Evolutionary conservation across 768 basidiomycete genomes (phyloP), one percentile per base, ranked within the genome.

Genomic region (Hirschioporus abietinus): DNA sequence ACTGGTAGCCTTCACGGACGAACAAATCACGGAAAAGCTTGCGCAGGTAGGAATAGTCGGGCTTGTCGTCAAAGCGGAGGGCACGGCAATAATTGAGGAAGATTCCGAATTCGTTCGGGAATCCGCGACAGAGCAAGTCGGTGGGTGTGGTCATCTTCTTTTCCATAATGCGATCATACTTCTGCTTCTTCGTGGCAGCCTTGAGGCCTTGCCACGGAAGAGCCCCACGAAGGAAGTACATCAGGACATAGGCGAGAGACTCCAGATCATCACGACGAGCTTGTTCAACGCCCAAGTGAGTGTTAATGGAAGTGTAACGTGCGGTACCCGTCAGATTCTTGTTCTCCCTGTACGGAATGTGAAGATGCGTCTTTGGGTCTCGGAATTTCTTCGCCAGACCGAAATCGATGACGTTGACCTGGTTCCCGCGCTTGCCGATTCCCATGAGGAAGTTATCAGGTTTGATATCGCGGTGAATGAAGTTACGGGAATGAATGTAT

Each of bases 81-180:
- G 81, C 82, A 69, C 83, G 80, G 75, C 80, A 81, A 78, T 83
- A 84, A 77, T 83, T 81, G 73, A 86, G 80, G 80, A 84, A 85
- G 73, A 83, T 83, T 70, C 81, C 80, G 70, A 84, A 84, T 76
- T 84, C 84, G 76, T 82, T 82, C 66, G 83, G 83, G 82, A 83
- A 83, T 25, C 81, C 81, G 69, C 83, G 82, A 76, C 82, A 83
- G 61, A 84, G 78, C 63, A 81, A 74, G 71, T 84, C 79, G 72
- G 79, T 80, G 36, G 95, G 93, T 0, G 95, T 97, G 42, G 97
- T 98, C 95, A 99, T 99, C 88, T 99, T 99, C 88, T 99, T 99
- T 82, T 99, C 97, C 97, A 99, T 99, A 82, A 99, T 99, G 68
- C 97, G 91, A 80, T 99, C 97, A 79, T 99, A 99, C 83, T 99